Conservation (phyloP, 2,329 filamentous ascomycete genomes). For the Pseudomassariella vexata region DNA sequence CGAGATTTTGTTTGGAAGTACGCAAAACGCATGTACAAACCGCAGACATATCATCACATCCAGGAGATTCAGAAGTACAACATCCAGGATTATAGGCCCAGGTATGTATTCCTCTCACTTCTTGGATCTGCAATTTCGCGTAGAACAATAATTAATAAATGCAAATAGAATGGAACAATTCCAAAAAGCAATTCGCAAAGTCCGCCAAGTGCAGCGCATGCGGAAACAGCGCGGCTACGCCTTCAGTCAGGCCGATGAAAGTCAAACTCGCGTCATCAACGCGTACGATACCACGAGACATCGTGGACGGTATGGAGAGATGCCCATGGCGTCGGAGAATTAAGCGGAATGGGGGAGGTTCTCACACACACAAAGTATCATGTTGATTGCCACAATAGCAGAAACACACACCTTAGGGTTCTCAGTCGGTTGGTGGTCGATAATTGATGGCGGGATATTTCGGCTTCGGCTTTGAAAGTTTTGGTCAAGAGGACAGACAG, state of each 20-base stretch:
- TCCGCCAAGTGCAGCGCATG: conserved; percentile 97
- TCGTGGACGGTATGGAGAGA: conserved; percentile 90
- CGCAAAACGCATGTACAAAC: conserved; percentile 92
- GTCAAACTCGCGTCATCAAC: conserved; percentile 88
- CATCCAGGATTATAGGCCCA: conserved; percentile 94
- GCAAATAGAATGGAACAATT: conserved; percentile 91
- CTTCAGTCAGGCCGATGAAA: conserved; percentile 96
- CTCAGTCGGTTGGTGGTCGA: too few species aligned
- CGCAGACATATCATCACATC: conserved; percentile 94
- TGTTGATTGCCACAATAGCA: too few species aligned
- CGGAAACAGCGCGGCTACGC: conserved; percentile 98
- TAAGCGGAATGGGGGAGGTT: neutral
- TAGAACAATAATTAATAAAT: conserved; percentile 12
- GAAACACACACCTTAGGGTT: too few species aligned
- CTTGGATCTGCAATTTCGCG: neutral
- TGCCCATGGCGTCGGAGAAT: conserved; percentile 46
- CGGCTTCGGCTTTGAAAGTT: too few species aligned
- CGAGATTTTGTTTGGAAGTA: conserved; percentile 98
- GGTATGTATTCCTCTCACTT: conserved; percentile 47
- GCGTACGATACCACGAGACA: conserved; percentile 95
- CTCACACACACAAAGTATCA: too few species aligned
- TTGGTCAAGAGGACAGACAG: too few species aligned
- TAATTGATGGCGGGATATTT: too few species aligned
- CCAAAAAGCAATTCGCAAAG: conserved; percentile 98
- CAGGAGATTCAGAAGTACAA: conserved; percentile 99